Conservation (phyloP, 768 basidiomycete species). For the Nidularia pulvinata region DNA sequence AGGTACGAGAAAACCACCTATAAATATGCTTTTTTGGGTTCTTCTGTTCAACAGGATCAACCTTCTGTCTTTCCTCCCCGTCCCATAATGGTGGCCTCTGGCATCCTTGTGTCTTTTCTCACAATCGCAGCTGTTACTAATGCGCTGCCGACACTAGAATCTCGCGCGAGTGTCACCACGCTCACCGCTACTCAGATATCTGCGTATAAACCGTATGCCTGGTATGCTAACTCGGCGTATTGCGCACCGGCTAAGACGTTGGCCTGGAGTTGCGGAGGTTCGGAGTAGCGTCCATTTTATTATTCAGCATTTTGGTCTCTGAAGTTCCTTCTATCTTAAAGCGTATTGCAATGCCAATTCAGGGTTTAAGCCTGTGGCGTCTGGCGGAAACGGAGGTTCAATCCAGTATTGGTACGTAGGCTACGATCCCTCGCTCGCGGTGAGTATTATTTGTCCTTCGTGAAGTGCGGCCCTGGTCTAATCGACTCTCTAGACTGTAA, state of each 20-base stretch:
- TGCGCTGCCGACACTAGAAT: slow-evolving; percentile 20
- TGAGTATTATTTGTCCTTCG: background rate
- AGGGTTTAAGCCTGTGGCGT: slow-evolving; percentile 37
- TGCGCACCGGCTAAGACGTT: slow-evolving; percentile 38
- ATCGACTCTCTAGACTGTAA: slow-evolving; percentile 12
- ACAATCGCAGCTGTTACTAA: slow-evolving; percentile 9
- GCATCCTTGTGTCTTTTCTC: slow-evolving; percentile 10
- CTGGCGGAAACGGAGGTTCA: slow-evolving; percentile 36
- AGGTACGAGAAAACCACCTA: background rate
- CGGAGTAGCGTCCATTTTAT: background rate
- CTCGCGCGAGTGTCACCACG: slow-evolving; percentile 23
- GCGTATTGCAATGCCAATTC: slow-evolving; percentile 39
- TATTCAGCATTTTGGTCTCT: background rate
- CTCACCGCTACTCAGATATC: slow-evolving; percentile 36
- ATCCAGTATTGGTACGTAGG: slow-evolving; percentile 39
- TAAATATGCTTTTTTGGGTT: background rate
- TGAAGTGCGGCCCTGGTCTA: slow-evolving; percentile 11
- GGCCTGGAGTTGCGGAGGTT: slow-evolving; percentile 51
- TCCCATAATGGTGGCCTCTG: slow-evolving; percentile 6
- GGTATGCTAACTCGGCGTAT: slow-evolving; percentile 47
- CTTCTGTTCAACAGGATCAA: background rate
- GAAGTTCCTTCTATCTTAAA: slow-evolving; percentile 6
- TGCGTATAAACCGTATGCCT: slow-evolving; percentile 41
- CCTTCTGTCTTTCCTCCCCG: background rate
- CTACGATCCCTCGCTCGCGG: slow-evolving; percentile 2